These are phyloP conservation scores for Syzygium grande DNA, from an alignment of 345 rosid species.

Conservation along the genomic window DNA sequence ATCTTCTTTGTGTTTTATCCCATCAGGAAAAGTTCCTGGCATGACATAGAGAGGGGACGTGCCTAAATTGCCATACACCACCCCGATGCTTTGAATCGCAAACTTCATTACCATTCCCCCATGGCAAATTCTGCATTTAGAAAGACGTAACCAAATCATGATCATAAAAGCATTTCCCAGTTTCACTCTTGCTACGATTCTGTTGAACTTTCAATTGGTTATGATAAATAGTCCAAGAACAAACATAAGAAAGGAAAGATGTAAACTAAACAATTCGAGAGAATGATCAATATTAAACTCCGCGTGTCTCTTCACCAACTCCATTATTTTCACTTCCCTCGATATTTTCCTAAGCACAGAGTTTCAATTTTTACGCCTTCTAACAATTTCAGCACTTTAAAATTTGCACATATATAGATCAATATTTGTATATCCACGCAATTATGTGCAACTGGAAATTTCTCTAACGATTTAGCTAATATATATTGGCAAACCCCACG, in stretches of 20 bases:
- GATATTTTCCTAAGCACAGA: too few relatives aligned
- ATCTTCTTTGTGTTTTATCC: conserved; percentile 9
- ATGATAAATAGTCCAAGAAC: not conserved
- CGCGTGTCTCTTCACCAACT: too few relatives aligned
- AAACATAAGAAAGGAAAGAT: not conserved
- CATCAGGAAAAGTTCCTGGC: conserved; percentile 3
- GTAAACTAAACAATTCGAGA: not conserved
- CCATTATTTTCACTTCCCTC: not conserved
- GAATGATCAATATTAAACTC: not conserved
- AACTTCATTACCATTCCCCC: conserved; percentile 1
- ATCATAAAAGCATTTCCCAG: not conserved
- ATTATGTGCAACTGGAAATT: too few relatives aligned
- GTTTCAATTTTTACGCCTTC: not conserved
- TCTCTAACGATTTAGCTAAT: too few relatives aligned
- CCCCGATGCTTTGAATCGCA: conserved; percentile 25
- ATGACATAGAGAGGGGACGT: conserved; percentile 22
- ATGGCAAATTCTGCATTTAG: not conserved
- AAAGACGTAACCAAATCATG: not conserved
- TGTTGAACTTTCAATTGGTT: too few relatives aligned
- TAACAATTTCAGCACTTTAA: not conserved
- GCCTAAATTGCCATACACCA: conserved; percentile 31
- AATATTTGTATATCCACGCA: not conserved
- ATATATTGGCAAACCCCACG: too few relatives aligned
- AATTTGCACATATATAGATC: not conserved
- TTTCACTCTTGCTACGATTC: not conserved